These are phyloP conservation scores for Colletotrichum zoysiae DNA, from an alignment of 2,329 filamentous ascomycete genomes.

Conservation along the genomic window DNA sequence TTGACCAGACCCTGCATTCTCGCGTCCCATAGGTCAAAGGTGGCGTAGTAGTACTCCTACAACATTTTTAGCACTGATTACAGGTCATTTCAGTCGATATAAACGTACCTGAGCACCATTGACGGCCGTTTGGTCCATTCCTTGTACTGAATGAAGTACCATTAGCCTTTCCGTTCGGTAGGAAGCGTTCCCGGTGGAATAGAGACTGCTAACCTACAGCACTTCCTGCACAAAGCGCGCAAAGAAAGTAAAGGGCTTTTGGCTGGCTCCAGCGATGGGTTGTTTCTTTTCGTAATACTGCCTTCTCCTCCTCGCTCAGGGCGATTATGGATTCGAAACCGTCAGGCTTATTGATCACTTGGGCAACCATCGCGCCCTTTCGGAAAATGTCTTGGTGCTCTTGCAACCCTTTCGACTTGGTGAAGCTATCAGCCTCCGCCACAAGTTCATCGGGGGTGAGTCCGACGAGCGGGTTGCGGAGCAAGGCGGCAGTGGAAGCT, in stretches of 20 bases:
- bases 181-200: no score
- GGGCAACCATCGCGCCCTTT: conserved; percentile 65
- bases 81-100: neutral
- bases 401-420: conserved; percentile 50
- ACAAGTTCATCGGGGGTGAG: conserved; percentile 49
- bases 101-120: conserved; percentile 73
- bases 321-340: conserved; percentile 48
- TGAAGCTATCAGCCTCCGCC: conserved; percentile 53
- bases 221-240: conserved; percentile 51
- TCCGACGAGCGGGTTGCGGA: conserved; percentile 49
- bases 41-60: conserved; percentile 53
- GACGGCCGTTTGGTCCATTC: conserved; percentile 75
- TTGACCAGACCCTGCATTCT: conserved; percentile 68
- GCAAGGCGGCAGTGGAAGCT: conserved; percentile 46
- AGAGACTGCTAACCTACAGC: conserved; percentile 56
- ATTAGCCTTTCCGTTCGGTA: neutral
- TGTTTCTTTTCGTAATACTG: conserved; percentile 47
- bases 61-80: conserved; percentile 47
- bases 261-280: conserved; percentile 51
- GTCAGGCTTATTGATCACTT: conserved; percentile 53
- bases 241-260: conserved; percentile 52
- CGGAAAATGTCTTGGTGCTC: conserved; percentile 60
- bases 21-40: conserved; percentile 53
- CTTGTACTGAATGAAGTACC: conserved; percentile 55
- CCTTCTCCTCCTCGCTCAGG: conserved; percentile 49